These are phyloP conservation scores for Colletotrichum navitas DNA, from an alignment of 2,329 filamentous ascomycete species.

Conservation along the genomic window DNA sequence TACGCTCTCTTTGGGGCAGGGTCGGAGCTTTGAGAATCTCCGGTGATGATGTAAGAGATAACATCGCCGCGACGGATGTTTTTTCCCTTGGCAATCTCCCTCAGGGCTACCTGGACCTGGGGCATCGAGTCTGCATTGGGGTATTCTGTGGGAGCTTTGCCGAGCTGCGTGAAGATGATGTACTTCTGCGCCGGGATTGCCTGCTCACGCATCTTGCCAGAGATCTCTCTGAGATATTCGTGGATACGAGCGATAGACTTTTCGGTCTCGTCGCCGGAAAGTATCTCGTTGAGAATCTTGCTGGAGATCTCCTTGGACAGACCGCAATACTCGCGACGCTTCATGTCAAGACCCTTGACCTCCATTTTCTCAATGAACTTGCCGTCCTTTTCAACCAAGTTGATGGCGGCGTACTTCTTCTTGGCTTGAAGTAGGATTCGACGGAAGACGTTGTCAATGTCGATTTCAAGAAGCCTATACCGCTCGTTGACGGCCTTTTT, in stretches of 20 bases:
- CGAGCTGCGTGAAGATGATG: conserved; percentile 97
- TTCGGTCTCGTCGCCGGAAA: conserved; percentile 94
- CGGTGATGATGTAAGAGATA: conserved; percentile 93
- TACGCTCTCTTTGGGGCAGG: conserved; percentile 89
- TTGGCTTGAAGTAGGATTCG: conserved; percentile 95
- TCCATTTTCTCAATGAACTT: conserved; percentile 96
- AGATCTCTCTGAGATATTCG: conserved; percentile 89
- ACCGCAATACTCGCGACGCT: conserved; percentile 94
- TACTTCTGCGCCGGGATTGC: conserved; percentile 85
- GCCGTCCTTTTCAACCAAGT: conserved; percentile 88
- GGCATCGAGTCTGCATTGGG: conserved; percentile 96
- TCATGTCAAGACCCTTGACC: conserved; percentile 98
- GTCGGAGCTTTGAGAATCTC: conserved; percentile 75
- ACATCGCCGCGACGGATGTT: conserved; percentile 93
- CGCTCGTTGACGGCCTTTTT: conserved; percentile 94
- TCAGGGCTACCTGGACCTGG: conserved; percentile 93
- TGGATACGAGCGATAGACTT: conserved; percentile 90
- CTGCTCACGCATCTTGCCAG: conserved; percentile 86
- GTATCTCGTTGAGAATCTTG: conserved; percentile 90
- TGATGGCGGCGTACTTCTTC: conserved; percentile 99
- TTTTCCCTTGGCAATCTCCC: conserved; percentile 88
- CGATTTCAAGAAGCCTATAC: conserved; percentile 93
- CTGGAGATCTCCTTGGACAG: conserved; percentile 95
- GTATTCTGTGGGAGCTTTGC: conserved; percentile 93
- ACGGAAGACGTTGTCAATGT: conserved; percentile 97